Evolutionary conservation across 257 asterid species (phyloP), one percentile per base, ranked within the genome.

Genomic region (Mitragyna speciosa): DNA sequence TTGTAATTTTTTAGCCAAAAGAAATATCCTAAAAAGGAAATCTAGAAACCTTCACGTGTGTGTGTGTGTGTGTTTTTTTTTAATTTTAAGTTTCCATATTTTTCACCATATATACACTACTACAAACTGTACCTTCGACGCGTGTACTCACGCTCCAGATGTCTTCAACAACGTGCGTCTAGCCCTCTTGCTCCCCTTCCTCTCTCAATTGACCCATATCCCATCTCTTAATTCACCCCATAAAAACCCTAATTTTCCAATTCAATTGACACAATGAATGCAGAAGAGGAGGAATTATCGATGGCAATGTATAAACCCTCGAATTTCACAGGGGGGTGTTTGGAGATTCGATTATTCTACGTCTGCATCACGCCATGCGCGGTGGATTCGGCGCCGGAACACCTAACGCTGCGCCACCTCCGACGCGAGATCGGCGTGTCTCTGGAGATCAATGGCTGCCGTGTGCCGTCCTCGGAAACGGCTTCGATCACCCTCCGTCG

Each of bases 331-430:
- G 93, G 90, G 5, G 96, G 96, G 6, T 89, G 90, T 24, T 84
- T 91, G 76, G 96, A 92, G 66, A 90, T 90, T 20, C 91, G 96
- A 1, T 78, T 92, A 22, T 91, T 91, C 84, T 91, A 91, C 83
- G 90, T 92, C 5, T 89, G 96, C 5, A 86, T 92, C n/a, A 84
- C 89, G 19, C 96, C 93, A 0, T 86, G 94, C 66, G 84, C 84
- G 28, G 88, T 89, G 66, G 89, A 86, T 58, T 54, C 80, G 73
- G 82, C 87, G 31, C 94, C 94, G 5, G 86, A 90, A 59, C 88
- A 82, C 85, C 96, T 92, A 36, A 85, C 76, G 41, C 89, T 88
- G 16, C 87, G 87, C 75, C 89, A 87, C 80, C 93, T 91, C 82
- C 94, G 92, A 47, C 94, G 92, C 31, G 94, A 91, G 76, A 64